Percentiles rank a stretch among this genome's conserved stretches.
Conservation (phyloP, 139 green algal genomes). For the Haematococcus sp. region DNA sequence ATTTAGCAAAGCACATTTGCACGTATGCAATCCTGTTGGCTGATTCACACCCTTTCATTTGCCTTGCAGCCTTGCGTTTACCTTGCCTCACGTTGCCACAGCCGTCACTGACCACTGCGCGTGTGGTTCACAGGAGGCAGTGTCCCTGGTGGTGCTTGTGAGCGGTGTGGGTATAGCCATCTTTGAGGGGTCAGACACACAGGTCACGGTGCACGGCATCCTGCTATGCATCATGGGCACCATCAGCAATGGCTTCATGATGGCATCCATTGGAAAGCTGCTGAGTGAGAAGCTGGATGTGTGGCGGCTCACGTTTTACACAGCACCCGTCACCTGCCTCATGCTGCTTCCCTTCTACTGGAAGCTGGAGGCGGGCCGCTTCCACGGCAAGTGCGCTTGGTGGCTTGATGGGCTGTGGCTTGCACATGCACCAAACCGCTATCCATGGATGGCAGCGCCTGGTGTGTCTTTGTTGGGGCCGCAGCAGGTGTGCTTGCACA, state of each 20-base stretch:
- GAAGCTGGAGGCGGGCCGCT: constrained; percentile 20
- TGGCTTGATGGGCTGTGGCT: no score
- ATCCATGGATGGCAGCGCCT: no score
- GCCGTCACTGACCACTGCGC: no score
- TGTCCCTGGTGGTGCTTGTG: constrained; percentile 38
- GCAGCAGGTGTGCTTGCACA: no score
- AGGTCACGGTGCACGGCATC: constrained; percentile 14
- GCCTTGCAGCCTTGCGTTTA: no score
- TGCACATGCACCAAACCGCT: neutral
- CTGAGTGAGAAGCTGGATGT: constrained; percentile 73
- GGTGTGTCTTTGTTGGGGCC: no score
- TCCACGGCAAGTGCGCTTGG: no score
- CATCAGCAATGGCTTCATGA: constrained; percentile 45
- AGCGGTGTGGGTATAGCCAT: constrained; percentile 37
- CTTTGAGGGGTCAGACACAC: constrained; percentile 23
- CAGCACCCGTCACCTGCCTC: constrained; percentile 55
- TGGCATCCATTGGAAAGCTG: constrained; percentile 40
- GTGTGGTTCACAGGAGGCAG: constrained; percentile 11
- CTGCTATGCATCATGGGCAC: constrained; percentile 37
- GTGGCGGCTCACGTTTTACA: constrained; percentile 77
- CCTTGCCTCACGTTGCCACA: no score
- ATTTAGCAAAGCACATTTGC: no score
- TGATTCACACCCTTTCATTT: no score
- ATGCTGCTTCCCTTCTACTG: constrained; percentile 61
- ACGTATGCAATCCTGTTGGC: no score